These are phyloP conservation scores for Massarina eburnea DNA, from an alignment of 2,329 filamentous ascomycete genomes.

Conservation along the genomic window DNA sequence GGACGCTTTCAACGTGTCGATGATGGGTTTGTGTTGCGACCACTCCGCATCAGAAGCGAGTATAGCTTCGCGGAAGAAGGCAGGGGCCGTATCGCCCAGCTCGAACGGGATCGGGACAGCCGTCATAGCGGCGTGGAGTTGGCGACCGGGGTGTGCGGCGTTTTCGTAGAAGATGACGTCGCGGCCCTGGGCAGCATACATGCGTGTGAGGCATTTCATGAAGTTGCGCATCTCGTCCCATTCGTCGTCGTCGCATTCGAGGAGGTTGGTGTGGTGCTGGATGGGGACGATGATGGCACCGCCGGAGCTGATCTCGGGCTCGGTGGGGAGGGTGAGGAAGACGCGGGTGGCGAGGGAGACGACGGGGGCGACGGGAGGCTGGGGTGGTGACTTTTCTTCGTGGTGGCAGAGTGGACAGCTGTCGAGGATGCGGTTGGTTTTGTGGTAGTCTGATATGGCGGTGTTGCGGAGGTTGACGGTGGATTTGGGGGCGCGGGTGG, in stretches of 20 bases:
- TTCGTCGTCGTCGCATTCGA: conserved; percentile 99
- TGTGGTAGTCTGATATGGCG: conserved; percentile 86
- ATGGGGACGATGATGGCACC: conserved; percentile 88
- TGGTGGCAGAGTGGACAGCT: conserved; percentile 89
- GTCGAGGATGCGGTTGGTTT: conserved; percentile 83
- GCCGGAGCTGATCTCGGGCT: conserved; percentile 81
- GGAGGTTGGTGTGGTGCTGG: conserved; percentile 80
- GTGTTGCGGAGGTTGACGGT: conserved; percentile 84
- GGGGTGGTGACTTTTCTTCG: conserved; percentile 71
- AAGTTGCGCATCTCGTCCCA: conserved; percentile 99
- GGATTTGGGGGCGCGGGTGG: conserved; percentile 82
- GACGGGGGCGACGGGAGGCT: conserved; percentile 76
- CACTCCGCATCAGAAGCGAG: conserved; percentile 87
- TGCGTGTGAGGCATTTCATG: conserved; percentile 91
- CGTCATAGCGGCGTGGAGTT: conserved; percentile 81
- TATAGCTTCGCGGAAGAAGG: conserved; percentile 95
- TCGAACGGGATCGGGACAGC: conserved; percentile 87
- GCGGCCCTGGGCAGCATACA: conserved; percentile 91
- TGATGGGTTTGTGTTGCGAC: conserved; percentile 92
- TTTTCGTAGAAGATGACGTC: conserved; percentile 98
- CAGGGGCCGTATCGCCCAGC: conserved; percentile 86
- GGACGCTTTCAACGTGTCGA: conserved; percentile 74
- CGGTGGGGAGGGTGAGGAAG: conserved; percentile 84
- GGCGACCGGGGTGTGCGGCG: conserved; percentile 76
- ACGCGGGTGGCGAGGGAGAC: conserved; percentile 83